These are phyloP conservation scores for Verticillium longisporum DNA, from an alignment of 2,329 filamentous ascomycete species.

Conservation along the genomic window DNA sequence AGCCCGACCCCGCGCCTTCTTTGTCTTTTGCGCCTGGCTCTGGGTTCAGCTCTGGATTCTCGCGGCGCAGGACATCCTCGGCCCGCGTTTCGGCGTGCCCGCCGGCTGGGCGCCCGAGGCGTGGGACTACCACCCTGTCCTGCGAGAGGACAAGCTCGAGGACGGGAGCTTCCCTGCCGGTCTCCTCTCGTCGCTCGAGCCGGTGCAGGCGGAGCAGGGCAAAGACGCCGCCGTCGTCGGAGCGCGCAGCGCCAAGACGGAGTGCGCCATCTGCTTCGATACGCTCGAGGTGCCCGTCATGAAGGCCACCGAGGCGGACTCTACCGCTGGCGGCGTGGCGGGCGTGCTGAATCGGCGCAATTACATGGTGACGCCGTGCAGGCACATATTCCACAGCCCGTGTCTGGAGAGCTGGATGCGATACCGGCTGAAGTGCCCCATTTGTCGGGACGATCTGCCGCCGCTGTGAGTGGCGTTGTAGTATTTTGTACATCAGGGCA, in stretches of 20 bases:
- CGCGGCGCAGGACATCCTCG: conserved; percentile 76
- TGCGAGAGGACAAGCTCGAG: conserved; percentile 77
- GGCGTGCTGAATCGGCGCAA: conserved; percentile 70
- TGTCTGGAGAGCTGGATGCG: conserved; percentile 97
- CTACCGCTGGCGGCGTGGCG: conserved; percentile 43
- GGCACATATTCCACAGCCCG: conserved; percentile 88
- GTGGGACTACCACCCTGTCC: conserved; percentile 91
- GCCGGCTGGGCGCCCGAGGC: conserved; percentile 62
- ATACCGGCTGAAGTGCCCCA: conserved; percentile 87
- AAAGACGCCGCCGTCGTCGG: conserved; percentile 17
- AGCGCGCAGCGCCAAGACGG: conserved; percentile 41
- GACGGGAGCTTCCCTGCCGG: conserved; percentile 77
- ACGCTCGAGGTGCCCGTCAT: conserved; percentile 83
- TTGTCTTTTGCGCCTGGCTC: conserved; percentile 66
- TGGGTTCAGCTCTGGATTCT: conserved; percentile 80
- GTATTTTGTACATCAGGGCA: background rate
- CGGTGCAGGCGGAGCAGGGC: conserved; percentile 24
- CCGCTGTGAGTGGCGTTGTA: conserved; percentile 49
- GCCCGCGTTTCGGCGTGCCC: conserved; percentile 79
- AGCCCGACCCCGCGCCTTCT: conserved; percentile 60
- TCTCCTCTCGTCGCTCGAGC: conserved; percentile 37
- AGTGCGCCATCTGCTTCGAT: conserved; percentile 94
- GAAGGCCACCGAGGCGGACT: conserved; percentile 46
- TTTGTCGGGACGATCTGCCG: conserved; percentile 84
- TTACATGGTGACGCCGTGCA: conserved; percentile 97